Evolutionary conservation across 805 yeast species (phyloP).

Genomic region (Kodamaea lidongshanica): DNA sequence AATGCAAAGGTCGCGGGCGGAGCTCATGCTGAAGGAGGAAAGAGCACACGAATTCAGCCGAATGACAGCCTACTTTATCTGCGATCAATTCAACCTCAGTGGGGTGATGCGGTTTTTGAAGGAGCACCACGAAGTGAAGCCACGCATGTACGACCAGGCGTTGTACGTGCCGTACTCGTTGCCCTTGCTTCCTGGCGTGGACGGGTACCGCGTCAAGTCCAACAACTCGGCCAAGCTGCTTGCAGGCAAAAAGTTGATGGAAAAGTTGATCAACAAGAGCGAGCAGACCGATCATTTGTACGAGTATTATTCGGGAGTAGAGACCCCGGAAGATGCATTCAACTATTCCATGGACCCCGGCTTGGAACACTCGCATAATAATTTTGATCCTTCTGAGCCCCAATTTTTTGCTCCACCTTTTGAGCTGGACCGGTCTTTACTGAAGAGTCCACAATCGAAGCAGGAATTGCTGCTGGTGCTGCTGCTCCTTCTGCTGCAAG

Average conservation of each 20-base stretch:
- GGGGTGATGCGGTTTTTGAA: constrained; percentile 59
- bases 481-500: too few species aligned
- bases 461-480: constrained; percentile 4
- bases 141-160: constrained; percentile 88
- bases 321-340: constrained; percentile 52
- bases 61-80: constrained; percentile 86
- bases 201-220: constrained; percentile 70
- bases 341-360: constrained; percentile 44
- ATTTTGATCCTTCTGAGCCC: constrained; percentile 87
- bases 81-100: constrained; percentile 71
- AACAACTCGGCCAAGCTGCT: constrained; percentile 45
- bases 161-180: constrained; percentile 82
- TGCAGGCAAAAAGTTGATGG: constrained; percentile 53
- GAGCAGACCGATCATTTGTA: constrained; percentile 89
- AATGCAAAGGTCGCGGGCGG: constrained; percentile 45
- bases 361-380: constrained; percentile 33
- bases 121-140: constrained; percentile 72
- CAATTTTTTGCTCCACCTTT: constrained; percentile 65
- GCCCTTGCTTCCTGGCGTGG: constrained; percentile 80
- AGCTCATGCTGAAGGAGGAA: constrained; percentile 51
- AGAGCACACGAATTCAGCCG: constrained; percentile 65
- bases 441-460: constrained; percentile 13
- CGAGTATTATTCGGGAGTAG: constrained; percentile 82
- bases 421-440: too few species aligned
- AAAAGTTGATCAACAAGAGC: constrained; percentile 66